Evolutionary conservation across 176 grass and related monocot species (phyloP), one percentile per base, ranked within the genome.

Genomic region (Stipa capillata): DNA sequence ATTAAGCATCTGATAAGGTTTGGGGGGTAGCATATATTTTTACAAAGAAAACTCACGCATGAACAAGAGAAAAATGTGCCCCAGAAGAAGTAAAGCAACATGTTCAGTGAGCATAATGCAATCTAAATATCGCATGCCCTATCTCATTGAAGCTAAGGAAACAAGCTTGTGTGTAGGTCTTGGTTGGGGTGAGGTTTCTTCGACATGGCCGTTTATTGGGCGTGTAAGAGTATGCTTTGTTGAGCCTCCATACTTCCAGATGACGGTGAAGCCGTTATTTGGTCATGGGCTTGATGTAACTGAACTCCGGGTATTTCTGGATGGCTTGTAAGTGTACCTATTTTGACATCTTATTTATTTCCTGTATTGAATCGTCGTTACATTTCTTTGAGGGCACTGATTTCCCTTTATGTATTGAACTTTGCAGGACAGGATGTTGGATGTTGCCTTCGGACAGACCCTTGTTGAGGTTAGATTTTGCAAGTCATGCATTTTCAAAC

Each of bases 221-320:
- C 92, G 96, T 66, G 77, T 99, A 48, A 89, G 92, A 84, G 81
- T 99, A 35, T 99, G 96, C 81, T 99, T 99, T 87, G 88, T 93
- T 73, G 92, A 99, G 65, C 90, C 96, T 78, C 96, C 96, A 32
- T 99, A 95, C 78, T 95, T 99, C 61, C 96, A 99, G 76, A 99
- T 99, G 92, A 95, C 78, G 21, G 92, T 99, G 53, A 99, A 99
- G 80, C 92, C 96, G 8, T 75, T 99, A 85, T 95, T 99, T 33
- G 24, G 92, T 33, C 90, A 95, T 63, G 96, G 96, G 48, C 73
- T 99, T 65, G 96, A 99, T 87, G 92, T 99, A 31, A 88, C 96
- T 63, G 96, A 99, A 87, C 80, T 99, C 96, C 96, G 55, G 92
- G 92, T 74, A 95, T 99, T 89, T 95, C 92, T 70, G 96, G 96